Base-by-base conservation (phyloP, 768 basidiomycete genomes). In the Amanita pallidorosea region DNA sequence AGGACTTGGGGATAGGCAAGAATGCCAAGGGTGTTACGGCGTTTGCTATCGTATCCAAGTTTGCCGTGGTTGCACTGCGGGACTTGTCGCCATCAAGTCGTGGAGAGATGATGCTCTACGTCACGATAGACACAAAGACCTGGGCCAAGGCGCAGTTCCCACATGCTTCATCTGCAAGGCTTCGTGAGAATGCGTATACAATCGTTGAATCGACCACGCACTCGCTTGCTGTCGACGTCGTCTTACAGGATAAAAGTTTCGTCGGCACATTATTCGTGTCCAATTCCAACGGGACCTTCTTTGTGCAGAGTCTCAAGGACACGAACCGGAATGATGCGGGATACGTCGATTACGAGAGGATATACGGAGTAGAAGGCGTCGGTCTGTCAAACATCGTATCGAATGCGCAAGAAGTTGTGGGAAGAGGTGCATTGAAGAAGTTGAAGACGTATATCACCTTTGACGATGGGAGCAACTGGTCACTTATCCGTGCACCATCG, bases 71-170 rank as follows among this genome's bases (percentile, higher is more conserved):
- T 5, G 95, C 94, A 1, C 60, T 98, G 55, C 85, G 81, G 65
- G 90, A 90, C 54, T 54, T 82, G 15, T 67, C 71, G 2, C 63
- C 74, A 4, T 70, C 68, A 4, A 76, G 67, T 34, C 66, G 72
- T 5, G 83, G 81, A 13, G 83, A 92, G 56, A 88, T 89, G 85
- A 63, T 83, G 42, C 71, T 97, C 8, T 98, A 91, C 59, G 91
- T 96, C 34, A 80, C 87, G 0, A 74, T 88, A 4, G 88, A 98
- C 63, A 83, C 88, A 6, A 74, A 77, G 59, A 76, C 71, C 1
- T 99, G 93, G 93, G 84, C 86, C 2, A 81, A 84, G 57, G 92
- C 90, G 2, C 81, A 82, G 53, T 98, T 99, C 73, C 96, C 96
- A 2, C 96, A 96, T 60, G 84, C 88, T 2, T 83, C 81, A 0